These are phyloP conservation scores for Neurospora tetraspora DNA, from an alignment of 495 filamentous ascomycete genomes.

Conservation along the genomic window DNA sequence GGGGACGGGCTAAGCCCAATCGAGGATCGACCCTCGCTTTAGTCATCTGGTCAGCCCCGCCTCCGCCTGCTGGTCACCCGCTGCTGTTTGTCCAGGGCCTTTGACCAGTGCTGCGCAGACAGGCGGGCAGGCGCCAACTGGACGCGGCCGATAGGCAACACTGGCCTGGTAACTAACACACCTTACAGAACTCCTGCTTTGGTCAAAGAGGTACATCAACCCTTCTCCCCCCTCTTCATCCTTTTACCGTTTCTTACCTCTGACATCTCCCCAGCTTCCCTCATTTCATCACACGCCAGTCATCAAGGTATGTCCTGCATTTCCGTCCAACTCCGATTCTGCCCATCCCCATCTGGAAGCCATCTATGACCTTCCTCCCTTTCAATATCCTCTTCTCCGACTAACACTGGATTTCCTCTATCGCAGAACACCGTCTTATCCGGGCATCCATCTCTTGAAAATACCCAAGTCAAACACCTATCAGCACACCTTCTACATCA, in stretches of 20 bases:
- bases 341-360: not conserved
- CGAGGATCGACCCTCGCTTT: slow-evolving; percentile 3
- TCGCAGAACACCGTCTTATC: not conserved
- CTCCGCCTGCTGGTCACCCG: slow-evolving; percentile 6
- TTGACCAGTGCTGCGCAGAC: not conserved
- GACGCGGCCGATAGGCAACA: not conserved
- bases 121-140: not conserved
- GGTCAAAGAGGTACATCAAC: slow-evolving; percentile 1
- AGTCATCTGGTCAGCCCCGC: slow-evolving; percentile 24
- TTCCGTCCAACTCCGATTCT: not conserved
- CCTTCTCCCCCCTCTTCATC: not conserved
- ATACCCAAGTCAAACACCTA: no score
- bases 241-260: not conserved
- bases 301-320: not conserved
- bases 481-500: slow-evolving; percentile 1
- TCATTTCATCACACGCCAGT: not conserved
- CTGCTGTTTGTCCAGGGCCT: not conserved
- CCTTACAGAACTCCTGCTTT: not conserved
- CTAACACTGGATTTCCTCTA: not conserved
- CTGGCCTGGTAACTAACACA: not conserved
- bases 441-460: not conserved
- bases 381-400: not conserved
- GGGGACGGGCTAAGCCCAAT: slow-evolving; percentile 5
- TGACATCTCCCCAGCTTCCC: not conserved
- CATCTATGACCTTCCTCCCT: no score